Evolutionary conservation across 2,329 filamentous ascomycete species (phyloP), one percentile per base, ranked within the genome.

Genomic region (Chaetomiaceae sp.): DNA sequence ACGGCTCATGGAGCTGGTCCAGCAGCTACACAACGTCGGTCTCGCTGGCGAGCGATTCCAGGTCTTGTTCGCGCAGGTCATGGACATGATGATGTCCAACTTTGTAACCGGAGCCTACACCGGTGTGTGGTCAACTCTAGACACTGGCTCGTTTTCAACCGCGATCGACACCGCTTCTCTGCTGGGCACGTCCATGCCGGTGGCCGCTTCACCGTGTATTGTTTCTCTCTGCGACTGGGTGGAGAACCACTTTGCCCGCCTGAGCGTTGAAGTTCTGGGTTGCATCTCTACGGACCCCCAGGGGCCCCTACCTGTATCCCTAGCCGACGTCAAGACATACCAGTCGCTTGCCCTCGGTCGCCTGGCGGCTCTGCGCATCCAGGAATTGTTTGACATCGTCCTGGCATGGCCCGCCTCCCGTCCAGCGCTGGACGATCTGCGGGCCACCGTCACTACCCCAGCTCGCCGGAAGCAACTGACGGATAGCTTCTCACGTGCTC

Each of bases 381-480:
- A 79, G 7, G 84, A 90, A 63, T 73, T 94, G 9, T 92, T 90
- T 62, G 86, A 91, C 63, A 90, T 92, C 64, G 84, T 90, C 41
- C 77, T 87, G 53, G 76, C 79, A 52, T 94, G 88, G 88, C 86
- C 88, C 4, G 70, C 77, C 32, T 89, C 85, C 59, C 76, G 79
- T 50, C 84, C 85, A 2, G 89, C 85, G 1, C 76, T 94, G 2
- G 80, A 89, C 27, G 89, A 94, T 64, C 79, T 92, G 57, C 79
- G 85, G 56, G 79, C 84, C 49, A 83, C 85, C 41, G 80, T 89
- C 27, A 86, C 82, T 10, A 84, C 85, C 1, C 78, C 86, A 3
- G 79, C 83, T 51, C 79, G 84, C 30, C 85, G 89, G 47, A 73
- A 86, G 18, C 78, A 87, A 59, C 75, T 94, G 9, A 90, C 86